A percentile compares a stretch with the other conserved stretches of the same genome.
These are phyloP conservation scores for Echinosophora koreensis DNA, from an alignment of 306 rosid genomes.

Conservation along the genomic window DNA sequence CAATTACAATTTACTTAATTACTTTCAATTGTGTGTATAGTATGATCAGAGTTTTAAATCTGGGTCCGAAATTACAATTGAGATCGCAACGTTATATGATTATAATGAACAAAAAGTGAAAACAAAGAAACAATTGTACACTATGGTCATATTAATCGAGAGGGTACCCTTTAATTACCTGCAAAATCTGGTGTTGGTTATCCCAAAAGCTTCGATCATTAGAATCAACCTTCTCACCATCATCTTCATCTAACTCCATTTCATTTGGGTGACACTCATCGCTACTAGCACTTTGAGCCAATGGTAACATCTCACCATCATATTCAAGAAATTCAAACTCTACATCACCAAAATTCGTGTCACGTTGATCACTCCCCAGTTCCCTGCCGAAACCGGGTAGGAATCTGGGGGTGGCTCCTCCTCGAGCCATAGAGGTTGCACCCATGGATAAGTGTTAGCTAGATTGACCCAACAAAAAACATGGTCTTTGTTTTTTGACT, in stretches of 20 bases:
- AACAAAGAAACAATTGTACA: neutral
- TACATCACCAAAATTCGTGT: constrained; percentile 52
- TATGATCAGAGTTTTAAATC: no score
- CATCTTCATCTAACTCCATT: constrained; percentile 53
- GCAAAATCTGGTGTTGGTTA: constrained; percentile 69
- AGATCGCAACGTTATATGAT: no score
- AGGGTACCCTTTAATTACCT: constrained; percentile 44
- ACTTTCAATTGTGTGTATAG: neutral
- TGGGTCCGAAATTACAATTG: no score
- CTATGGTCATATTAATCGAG: neutral
- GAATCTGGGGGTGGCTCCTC: constrained; percentile 33
- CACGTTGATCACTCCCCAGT: neutral
- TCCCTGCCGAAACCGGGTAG: constrained; percentile 28
- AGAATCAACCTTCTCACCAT: constrained; percentile 25
- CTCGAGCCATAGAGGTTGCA: constrained; percentile 36
- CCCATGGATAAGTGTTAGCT: constrained; percentile 29
- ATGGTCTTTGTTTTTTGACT: neutral
- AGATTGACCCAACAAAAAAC: no score
- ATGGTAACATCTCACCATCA: constrained; percentile 38
- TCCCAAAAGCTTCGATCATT: constrained; percentile 65
- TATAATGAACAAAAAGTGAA: no score
- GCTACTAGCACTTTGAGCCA: constrained; percentile 44
- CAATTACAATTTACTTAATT: neutral
- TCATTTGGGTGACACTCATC: constrained; percentile 46
- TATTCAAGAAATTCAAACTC: constrained; percentile 72